phyloP scores from a whole-genome alignment of 768 basidiomycete species.

The Roridomyces roridus region DNA sequence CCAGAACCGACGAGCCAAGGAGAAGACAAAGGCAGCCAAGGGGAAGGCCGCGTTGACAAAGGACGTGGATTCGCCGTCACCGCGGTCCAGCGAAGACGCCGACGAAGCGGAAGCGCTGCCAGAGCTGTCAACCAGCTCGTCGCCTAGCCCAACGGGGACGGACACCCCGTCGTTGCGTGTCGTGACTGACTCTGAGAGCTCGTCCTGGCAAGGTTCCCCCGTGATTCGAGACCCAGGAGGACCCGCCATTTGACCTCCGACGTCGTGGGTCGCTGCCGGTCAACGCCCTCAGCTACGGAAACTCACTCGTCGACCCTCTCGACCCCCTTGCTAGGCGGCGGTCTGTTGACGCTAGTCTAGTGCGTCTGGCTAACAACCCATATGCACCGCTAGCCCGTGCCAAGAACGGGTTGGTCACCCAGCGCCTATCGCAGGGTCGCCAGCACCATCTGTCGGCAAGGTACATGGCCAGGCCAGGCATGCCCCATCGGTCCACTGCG shows the following conservation, averaged over 20 bases:
- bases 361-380: conserved; percentile 55
- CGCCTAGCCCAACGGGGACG: conserved; percentile 20
- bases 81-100: conserved; percentile 29
- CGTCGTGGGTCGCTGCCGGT: conserved; percentile 65
- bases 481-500: conserved; percentile 34
- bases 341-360: conserved; percentile 54
- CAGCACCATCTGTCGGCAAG: conserved; percentile 33
- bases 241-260: conserved; percentile 36
- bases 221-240: conserved; percentile 42
- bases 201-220: conserved; percentile 44
- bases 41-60: conserved; percentile 27
- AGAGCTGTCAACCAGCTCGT: conserved; percentile 20
- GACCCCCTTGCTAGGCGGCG: conserved; percentile 51
- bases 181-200: conserved; percentile 37
- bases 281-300: conserved; percentile 45
- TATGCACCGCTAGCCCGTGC: conserved; percentile 57
- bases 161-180: conserved; percentile 47
- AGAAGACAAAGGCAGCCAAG: conserved; percentile 72
- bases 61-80: conserved; percentile 33
- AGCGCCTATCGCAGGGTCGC: conserved; percentile 40
- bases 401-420: conserved; percentile 55
- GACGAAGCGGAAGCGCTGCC: conserved; percentile 16
- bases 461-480: conserved; percentile 31
- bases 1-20: conserved; percentile 89
- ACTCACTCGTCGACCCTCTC: conserved; percentile 46